These are phyloP conservation scores for Dactylellina haptotyla DNA, from an alignment of 2,329 filamentous ascomycete genomes.

Conservation along the genomic window DNA sequence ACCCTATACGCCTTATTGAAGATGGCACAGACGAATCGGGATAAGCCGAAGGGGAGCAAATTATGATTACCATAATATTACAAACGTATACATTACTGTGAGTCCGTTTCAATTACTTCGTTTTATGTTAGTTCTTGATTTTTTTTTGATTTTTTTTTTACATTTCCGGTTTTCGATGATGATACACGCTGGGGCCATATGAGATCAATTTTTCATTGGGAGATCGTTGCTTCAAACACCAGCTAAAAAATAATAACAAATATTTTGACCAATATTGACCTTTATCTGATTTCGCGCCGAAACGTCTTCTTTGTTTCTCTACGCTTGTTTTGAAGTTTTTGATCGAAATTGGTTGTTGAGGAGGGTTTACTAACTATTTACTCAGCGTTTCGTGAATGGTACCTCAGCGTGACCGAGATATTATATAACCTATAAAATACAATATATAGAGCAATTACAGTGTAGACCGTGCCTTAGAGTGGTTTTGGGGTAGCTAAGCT, in stretches of 20 bases:
- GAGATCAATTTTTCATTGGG: constrained; percentile 37
- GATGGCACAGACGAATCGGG: constrained; percentile 49
- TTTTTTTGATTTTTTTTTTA: neutral
- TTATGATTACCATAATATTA: constrained; percentile 26
- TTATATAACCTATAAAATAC: too few relatives aligned
- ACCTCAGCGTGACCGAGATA: too few relatives aligned
- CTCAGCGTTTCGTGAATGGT: too few relatives aligned
- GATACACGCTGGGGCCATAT: constrained; percentile 54
- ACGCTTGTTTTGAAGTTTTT: too few relatives aligned
- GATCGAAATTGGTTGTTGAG: too few relatives aligned
- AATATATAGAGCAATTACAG: too few relatives aligned
- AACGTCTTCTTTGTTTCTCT: neutral
- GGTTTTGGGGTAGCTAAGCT: too few relatives aligned
- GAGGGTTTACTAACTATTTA: too few relatives aligned
- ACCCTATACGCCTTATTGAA: constrained; percentile 44
- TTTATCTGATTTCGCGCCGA: neutral
- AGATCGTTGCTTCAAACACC: constrained; percentile 51
- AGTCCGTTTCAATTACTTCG: neutral
- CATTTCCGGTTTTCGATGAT: constrained; percentile 9
- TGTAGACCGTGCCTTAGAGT: too few relatives aligned
- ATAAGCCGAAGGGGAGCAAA: constrained; percentile 32
- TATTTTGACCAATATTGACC: constrained; percentile 41
- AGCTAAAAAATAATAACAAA: constrained; percentile 32
- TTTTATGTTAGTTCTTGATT: neutral
- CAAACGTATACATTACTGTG: neutral